Conservation (phyloP, 768 basidiomycete species). For the Suillus tomentosus region DNA sequence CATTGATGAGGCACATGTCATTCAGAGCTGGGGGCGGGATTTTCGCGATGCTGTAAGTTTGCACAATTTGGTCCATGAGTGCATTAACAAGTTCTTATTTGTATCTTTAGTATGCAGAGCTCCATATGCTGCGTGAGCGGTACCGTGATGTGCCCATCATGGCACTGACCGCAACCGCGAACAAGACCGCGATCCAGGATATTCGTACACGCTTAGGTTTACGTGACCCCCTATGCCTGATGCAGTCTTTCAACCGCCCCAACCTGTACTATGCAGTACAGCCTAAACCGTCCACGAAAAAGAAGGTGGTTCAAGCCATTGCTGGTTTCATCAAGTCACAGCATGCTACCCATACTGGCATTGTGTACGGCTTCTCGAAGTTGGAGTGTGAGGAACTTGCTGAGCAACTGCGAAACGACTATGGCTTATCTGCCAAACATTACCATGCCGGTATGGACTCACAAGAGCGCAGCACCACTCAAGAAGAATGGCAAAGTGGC, state of each 20-base stretch:
- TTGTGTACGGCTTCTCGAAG: conserved; percentile 81
- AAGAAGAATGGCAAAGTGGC: conserved; percentile 74
- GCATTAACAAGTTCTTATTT: background rate
- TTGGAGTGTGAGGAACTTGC: conserved; percentile 83
- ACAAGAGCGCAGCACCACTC: conserved; percentile 61
- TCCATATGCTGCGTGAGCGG: conserved; percentile 67
- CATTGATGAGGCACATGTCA: conserved; percentile 95
- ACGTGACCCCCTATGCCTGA: conserved; percentile 54
- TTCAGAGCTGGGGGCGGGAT: conserved; percentile 92
- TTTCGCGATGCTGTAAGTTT: conserved; percentile 77
- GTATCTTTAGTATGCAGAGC: conserved; percentile 58
- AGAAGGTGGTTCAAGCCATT: conserved; percentile 58
- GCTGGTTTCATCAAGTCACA: conserved; percentile 63
- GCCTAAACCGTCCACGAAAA: conserved; percentile 45
- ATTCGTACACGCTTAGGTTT: conserved; percentile 74
- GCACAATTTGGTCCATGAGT: conserved; percentile 1
- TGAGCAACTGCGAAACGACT: conserved; percentile 55
- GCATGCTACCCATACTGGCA: conserved; percentile 65
- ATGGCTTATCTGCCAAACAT: conserved; percentile 65
- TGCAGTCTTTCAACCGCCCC: conserved; percentile 90
- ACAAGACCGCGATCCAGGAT: conserved; percentile 73
- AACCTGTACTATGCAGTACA: conserved; percentile 80
- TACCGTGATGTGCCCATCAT: conserved; percentile 89
- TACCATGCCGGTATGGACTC: conserved; percentile 83
- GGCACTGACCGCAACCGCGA: conserved; percentile 96